Evolutionary conservation across 2,329 filamentous ascomycete genomes (phyloP), one percentile per base, ranked within the genome.

Genomic region (Cercospora zeae-maydis): DNA sequence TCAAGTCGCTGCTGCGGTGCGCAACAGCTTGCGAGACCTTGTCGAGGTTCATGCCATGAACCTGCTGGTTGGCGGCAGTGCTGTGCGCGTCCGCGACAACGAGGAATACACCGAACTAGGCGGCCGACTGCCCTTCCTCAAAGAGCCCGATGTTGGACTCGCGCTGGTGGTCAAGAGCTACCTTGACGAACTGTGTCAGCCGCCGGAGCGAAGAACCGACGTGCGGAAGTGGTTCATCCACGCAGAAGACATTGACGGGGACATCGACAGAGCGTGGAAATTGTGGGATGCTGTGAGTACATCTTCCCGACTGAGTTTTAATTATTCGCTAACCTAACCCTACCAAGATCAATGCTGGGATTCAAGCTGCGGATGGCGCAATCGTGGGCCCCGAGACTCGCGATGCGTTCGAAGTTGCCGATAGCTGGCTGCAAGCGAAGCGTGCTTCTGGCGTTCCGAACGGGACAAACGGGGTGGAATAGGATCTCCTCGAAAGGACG

Each of bases 161-260:
- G 90, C 88, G 30, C 90, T 95, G 65, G 90, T 90, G 0, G 86
- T 92, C 42, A 91, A 92, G 76, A 91, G 89, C 8, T 91, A 91
- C 73, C 83, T 92, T 21, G 89, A 92, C 68, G 89, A 92, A 63
- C 80, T 92, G 54, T 83, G 82, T 14, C 81, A 83, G 56, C 77
- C 78, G 3, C 78, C 81, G 34, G 80, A 82, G 19, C 81, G 82
- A 67, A 76, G 79, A 13, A 82, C 81, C 61, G 83, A 84, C 62
- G 75, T 77, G 14, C 81, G 79, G 64, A 80, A 83, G 53, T 88
- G 85, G 81, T 86, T 88, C 74, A 83, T 83, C 55, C 83, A 86
- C 71, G 84, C 82, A 51, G 75, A 82, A 21, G 82, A 86, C 72
- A 83, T 87, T 66, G 76, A 78, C 19, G 81, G 76, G 14, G 87